These are phyloP conservation scores for Volvariella volvacea DNA, from an alignment of 1,284 basidiomycete species.

Conservation along the genomic window DNA sequence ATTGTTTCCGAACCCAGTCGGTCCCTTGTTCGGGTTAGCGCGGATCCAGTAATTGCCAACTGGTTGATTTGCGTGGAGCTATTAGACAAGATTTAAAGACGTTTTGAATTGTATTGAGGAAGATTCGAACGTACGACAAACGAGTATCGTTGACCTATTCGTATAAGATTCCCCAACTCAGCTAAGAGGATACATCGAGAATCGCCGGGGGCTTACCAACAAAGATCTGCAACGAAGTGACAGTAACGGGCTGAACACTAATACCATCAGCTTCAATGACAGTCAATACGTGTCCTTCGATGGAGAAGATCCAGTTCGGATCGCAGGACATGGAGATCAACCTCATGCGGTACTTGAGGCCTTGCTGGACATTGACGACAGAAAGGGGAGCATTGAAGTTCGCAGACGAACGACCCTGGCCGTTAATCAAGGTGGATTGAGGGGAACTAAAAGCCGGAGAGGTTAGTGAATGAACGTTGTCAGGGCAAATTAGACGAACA, in stretches of 20 bases:
- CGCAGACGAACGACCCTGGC: conserved; percentile 26
- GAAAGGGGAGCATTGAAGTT: conserved; percentile 25
- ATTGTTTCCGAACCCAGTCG: conserved; percentile 15
- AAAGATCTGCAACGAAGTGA: conserved; percentile 21
- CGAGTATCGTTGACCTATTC: no score
- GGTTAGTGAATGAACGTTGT: no score
- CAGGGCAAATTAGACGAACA: no score
- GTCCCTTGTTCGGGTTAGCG: conserved; percentile 15
- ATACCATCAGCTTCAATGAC: conserved; percentile 23
- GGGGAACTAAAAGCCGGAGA: no score
- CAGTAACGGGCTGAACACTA: conserved; percentile 15
- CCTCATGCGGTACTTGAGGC: conserved; percentile 25
- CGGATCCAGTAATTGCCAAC: conserved; percentile 33
- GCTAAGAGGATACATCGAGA: background rate
- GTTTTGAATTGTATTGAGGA: no score
- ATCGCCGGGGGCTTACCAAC: conserved; percentile 24
- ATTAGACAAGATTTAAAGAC: no score
- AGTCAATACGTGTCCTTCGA: conserved; percentile 38
- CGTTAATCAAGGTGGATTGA: conserved; percentile 32
- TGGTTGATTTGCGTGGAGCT: conserved; percentile 23
- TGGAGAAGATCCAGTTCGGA: conserved; percentile 33
- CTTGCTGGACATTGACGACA: conserved; percentile 27
- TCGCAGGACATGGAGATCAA: conserved; percentile 46
- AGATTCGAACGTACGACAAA: no score
- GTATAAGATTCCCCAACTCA: no score